Conservation (phyloP, 805 yeast genomes). For the Pichia paraexigua region DNA sequence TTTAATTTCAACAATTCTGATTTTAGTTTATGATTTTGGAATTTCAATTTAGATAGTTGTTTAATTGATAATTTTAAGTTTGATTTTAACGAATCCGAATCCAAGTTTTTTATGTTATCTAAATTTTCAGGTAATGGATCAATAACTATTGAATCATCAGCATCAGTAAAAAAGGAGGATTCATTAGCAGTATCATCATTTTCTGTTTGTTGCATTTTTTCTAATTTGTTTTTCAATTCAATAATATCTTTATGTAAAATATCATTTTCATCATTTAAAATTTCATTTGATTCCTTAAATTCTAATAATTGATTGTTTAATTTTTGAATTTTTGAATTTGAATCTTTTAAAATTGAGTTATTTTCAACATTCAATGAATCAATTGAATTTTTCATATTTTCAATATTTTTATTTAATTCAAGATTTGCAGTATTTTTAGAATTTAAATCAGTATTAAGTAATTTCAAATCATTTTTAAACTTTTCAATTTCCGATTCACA, state of each 20-base stretch:
- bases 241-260: slow-evolving; percentile 36
- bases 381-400: slow-evolving; percentile 36
- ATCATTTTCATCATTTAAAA: slow-evolving; percentile 65
- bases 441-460: slow-evolving; percentile 17
- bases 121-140: slow-evolving; percentile 34
- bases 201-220: slow-evolving; percentile 16
- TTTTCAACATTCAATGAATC: slow-evolving; percentile 39
- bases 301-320: slow-evolving; percentile 38
- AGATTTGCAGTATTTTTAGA: slow-evolving; percentile 25
- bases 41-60: slow-evolving; percentile 52
- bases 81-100: slow-evolving; percentile 57
- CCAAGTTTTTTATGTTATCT: slow-evolving; percentile 38
- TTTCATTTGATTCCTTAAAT: slow-evolving; percentile 44
- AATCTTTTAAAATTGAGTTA: slow-evolving; percentile 32
- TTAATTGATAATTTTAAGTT: slow-evolving; percentile 59
- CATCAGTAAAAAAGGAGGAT: slow-evolving; percentile 24
- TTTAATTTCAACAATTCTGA: slow-evolving; percentile 4
- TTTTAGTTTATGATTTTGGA: slow-evolving; percentile 3
- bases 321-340: slow-evolving; percentile 29
- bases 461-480: slow-evolving; percentile 34
- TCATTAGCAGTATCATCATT: slow-evolving; percentile 14
- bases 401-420: slow-evolving; percentile 16
- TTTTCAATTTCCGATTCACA: slow-evolving; percentile 42
- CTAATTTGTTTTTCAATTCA: slow-evolving; percentile 15
- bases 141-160: slow-evolving; percentile 25